A percentile compares a stretch with the other conserved stretches of the same genome.
Conservation (phyloP, 129 eudicot genomes). For the Chrysanthemum makinoi region DNA sequence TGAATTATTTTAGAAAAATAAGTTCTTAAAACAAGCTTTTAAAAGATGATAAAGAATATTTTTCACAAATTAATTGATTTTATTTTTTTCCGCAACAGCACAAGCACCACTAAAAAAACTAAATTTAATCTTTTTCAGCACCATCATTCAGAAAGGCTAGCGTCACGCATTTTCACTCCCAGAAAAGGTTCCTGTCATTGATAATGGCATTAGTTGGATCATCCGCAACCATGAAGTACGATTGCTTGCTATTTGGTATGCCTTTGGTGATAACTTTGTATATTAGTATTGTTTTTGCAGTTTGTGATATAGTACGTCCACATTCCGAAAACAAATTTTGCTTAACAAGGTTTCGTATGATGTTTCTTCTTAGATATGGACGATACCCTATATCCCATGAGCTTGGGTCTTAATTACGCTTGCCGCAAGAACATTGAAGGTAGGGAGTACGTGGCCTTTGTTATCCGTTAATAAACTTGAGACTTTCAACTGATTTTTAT, state of each 20-base stretch:
- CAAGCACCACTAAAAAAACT: too few species aligned
- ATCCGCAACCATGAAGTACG: slow-evolving; percentile 42
- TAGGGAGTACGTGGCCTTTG: slow-evolving; percentile 6
- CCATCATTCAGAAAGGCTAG: neutral
- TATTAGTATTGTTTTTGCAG: neutral
- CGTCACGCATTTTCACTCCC: neutral
- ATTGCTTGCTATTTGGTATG: slow-evolving; percentile 85
- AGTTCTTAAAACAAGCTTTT: too few species aligned
- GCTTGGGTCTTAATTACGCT: slow-evolving; percentile 77
- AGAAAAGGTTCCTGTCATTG: slow-evolving; percentile 2
- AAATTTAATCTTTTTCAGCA: too few species aligned
- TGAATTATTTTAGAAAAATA: too few species aligned
- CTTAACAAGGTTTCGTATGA: slow-evolving; percentile 4
- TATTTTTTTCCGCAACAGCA: too few species aligned
- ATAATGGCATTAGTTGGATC: slow-evolving; percentile 54
- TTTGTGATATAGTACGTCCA: neutral
- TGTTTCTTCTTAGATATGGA: slow-evolving; percentile 58
- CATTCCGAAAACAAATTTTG: neutral
- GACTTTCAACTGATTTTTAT: neutral
- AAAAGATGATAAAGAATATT: too few species aligned
- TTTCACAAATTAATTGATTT: too few species aligned
- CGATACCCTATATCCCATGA: slow-evolving; percentile 88
- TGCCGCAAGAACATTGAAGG: slow-evolving; percentile 95
- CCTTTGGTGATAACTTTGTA: neutral
- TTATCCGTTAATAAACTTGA: neutral